These are phyloP conservation scores for Pneumocystis murina DNA, from an alignment of 1,139 yeast genomes.

Conservation along the genomic window DNA sequence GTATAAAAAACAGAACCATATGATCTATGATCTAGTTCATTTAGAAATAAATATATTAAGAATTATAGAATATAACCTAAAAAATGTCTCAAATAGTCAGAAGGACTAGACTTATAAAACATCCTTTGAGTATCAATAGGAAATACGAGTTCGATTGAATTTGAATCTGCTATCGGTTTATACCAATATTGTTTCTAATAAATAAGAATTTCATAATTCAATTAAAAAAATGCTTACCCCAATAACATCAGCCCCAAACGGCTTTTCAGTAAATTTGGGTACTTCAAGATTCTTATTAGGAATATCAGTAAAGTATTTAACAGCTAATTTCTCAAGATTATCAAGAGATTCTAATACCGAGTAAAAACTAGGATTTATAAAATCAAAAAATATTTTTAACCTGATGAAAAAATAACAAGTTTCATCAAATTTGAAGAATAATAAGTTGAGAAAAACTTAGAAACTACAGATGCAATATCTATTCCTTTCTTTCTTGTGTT, in stretches of 20 bases:
- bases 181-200: not conserved
- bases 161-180: slow-evolving; percentile 69
- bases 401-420: slow-evolving; percentile 44
- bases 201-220: not conserved
- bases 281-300: slow-evolving; percentile 39
- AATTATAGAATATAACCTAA: slow-evolving; percentile 33
- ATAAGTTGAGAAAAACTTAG: slow-evolving; percentile 41
- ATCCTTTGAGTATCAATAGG: slow-evolving; percentile 57
- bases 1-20: slow-evolving; percentile 62
- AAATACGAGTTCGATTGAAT: slow-evolving; percentile 52
- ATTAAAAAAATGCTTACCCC: slow-evolving; percentile 26
- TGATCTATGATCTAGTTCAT: slow-evolving; percentile 46
- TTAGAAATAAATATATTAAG: not conserved
- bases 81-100: slow-evolving; percentile 58
- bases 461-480: slow-evolving; percentile 46
- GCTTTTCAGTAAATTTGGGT: slow-evolving; percentile 28
- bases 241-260: slow-evolving; percentile 34
- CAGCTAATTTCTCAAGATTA: slow-evolving; percentile 54
- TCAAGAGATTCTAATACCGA: slow-evolving; percentile 64
- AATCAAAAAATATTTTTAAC: not conserved
- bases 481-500: slow-evolving; percentile 36
- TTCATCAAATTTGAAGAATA: slow-evolving; percentile 77
- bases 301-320: slow-evolving; percentile 49
- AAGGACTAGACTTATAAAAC: slow-evolving; percentile 55
- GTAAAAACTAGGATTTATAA: not conserved